Evolutionary conservation across 371 early-diverging fungal species (phyloP).

Genomic region (Aphelidium insulamus): DNA sequence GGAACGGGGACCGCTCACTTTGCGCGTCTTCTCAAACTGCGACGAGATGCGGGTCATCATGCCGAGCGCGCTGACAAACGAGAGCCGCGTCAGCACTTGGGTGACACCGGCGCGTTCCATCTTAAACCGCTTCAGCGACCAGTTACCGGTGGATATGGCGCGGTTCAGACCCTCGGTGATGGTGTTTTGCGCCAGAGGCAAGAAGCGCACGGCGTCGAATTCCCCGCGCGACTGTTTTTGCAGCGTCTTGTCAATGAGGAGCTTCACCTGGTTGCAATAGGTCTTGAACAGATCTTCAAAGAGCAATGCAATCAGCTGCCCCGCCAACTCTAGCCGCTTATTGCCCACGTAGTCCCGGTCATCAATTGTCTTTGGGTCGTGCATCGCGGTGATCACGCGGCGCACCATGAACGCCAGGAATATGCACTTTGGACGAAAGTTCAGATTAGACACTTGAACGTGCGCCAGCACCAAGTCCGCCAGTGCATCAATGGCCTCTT

Average conservation of each 20-base stretch:
- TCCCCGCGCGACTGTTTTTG: conserved; percentile 81
- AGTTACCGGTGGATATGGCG: conserved; percentile 97
- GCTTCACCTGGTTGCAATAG: conserved; percentile 75
- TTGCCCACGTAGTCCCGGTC: conserved; percentile 99
- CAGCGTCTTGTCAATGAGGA: conserved; percentile 77
- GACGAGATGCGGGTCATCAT: conserved; percentile 98
- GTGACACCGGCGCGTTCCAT: conserved; percentile 99
- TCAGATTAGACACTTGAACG: conserved; percentile 70
- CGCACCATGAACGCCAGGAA: conserved; percentile 97
- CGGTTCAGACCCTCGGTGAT: conserved; percentile 91
- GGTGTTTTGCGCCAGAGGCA: conserved; percentile 59
- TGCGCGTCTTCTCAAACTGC: conserved; percentile 99
- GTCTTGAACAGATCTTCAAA: conserved; percentile 99
- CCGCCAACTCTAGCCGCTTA: conserved; percentile 98
- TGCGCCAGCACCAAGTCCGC: conserved; percentile 88
- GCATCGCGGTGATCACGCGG: conserved; percentile 70
- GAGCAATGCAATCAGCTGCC: conserved; percentile 87
- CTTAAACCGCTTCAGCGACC: conserved; percentile 99
- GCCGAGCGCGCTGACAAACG: conserved; percentile 93
- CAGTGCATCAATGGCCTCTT: conserved; percentile 81
- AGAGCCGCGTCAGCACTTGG: conserved; percentile 88
- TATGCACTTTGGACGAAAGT: conserved; percentile 83
- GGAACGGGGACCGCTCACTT: conserved; percentile 96
- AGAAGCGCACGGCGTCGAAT: conserved; percentile 82
- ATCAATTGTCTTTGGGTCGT: conserved; percentile 62